phyloP scores from a whole-genome alignment of 2,329 filamentous ascomycete species.

The Colletotrichum higginsianum region DNA sequence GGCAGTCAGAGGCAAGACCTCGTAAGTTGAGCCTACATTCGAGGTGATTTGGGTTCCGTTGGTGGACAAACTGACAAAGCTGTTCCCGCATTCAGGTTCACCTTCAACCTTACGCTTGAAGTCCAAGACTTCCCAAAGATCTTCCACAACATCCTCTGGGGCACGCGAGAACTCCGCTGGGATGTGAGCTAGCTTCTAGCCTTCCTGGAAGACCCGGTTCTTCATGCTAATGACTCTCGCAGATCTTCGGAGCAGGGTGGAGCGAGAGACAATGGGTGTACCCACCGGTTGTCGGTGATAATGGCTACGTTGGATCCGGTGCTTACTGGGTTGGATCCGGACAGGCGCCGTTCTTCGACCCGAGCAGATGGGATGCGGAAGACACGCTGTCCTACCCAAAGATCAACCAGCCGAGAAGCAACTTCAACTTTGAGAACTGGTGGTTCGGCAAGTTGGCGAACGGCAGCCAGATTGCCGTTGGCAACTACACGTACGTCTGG shows the following conservation, averaged over 20 bases:
- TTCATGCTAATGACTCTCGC: background rate
- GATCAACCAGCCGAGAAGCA: conserved; percentile 38
- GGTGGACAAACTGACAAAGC: background rate
- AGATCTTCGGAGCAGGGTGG: conserved; percentile 58
- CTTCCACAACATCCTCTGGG: conserved; percentile 42
- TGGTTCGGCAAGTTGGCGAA: conserved; percentile 62
- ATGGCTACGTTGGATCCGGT: conserved; percentile 59
- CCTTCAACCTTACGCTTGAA: conserved; percentile 74
- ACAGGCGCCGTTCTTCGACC: conserved; percentile 42
- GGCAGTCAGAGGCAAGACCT: conserved; percentile 10
- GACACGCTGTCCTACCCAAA: conserved; percentile 47
- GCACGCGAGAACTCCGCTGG: conserved; percentile 44
- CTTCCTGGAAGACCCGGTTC: too few species aligned
- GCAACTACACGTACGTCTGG: conserved; percentile 55
- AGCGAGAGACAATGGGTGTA: conserved; percentile 58
- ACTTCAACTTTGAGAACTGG: conserved; percentile 50
- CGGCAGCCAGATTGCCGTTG: conserved; percentile 56
- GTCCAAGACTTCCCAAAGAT: conserved; percentile 44
- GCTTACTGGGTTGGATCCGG: conserved; percentile 44
- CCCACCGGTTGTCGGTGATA: conserved; percentile 56
- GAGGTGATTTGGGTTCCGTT: background rate
- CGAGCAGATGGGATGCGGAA: conserved; percentile 44
- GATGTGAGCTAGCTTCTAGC: conserved; percentile 27
- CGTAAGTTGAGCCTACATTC: background rate
- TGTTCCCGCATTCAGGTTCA: conserved; percentile 55